phyloP scores from a whole-genome alignment of 371 early-diverging fungal species.

The Mucor lusitanicus region DNA sequence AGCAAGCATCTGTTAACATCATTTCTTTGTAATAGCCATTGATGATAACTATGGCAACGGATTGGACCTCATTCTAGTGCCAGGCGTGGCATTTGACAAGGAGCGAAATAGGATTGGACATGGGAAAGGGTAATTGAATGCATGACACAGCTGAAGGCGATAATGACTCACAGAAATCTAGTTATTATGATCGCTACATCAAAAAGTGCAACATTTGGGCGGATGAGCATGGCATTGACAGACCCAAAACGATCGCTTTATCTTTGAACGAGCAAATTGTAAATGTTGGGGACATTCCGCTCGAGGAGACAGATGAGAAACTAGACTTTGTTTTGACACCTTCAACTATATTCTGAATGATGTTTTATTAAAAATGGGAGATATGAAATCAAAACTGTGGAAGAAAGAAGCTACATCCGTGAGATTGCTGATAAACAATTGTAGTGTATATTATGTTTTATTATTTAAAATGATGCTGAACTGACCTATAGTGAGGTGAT shows the following conservation, averaged over 20 bases:
- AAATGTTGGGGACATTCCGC: slow-evolving; percentile 38
- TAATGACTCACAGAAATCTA: background rate
- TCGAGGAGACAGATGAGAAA: slow-evolving; percentile 45
- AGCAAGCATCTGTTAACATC: background rate
- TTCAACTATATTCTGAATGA: slow-evolving; percentile 16
- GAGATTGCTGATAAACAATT: background rate
- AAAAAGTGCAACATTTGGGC: slow-evolving; percentile 37
- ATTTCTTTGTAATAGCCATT: background rate
- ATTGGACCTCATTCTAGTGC: slow-evolving; percentile 68
- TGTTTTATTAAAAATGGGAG: slow-evolving; percentile 6
- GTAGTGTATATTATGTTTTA: background rate
- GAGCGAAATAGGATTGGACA: slow-evolving; percentile 68
- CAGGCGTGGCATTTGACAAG: slow-evolving; percentile 71
- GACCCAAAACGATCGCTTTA: slow-evolving; percentile 57
- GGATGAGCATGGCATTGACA: slow-evolving; percentile 7
- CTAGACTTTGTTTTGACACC: slow-evolving; percentile 42
- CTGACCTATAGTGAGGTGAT: background rate
- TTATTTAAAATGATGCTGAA: slow-evolving; percentile 28
- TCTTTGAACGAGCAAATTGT: slow-evolving; percentile 61
- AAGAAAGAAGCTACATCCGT: background rate
- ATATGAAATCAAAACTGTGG: background rate
- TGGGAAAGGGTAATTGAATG: slow-evolving; percentile 63
- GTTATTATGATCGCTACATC: slow-evolving; percentile 49
- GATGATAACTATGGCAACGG: slow-evolving; percentile 51
- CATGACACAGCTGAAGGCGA: background rate